Conservation (phyloP, 768 basidiomycete species). For the Naganishia antarctica region DNA sequence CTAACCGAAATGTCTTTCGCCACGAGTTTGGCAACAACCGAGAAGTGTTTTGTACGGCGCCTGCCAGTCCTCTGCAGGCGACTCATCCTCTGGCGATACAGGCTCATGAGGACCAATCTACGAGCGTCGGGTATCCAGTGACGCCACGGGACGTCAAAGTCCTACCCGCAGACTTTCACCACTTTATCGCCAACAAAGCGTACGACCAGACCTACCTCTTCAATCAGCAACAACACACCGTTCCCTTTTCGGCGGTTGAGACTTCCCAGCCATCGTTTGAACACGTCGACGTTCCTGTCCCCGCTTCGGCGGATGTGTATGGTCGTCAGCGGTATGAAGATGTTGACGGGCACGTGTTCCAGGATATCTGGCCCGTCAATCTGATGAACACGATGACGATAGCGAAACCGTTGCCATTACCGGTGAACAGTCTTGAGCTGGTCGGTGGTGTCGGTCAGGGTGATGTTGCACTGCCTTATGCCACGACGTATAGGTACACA, state of each 20-base stretch:
- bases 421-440: background rate
- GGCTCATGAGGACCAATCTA: background rate
- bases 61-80: slow-evolving; percentile 3
- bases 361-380: slow-evolving; percentile 14
- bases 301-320: background rate
- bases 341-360: background rate
- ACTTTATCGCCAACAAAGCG: background rate
- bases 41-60: slow-evolving; percentile 3
- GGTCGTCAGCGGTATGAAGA: background rate
- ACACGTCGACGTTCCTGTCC: slow-evolving; percentile 2
- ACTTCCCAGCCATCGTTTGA: background rate
- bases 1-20: background rate
- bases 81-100: background rate
- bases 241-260: slow-evolving; percentile 8
- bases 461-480: background rate
- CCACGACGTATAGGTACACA: background rate
- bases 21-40: background rate
- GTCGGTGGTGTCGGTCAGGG: background rate
- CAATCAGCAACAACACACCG: background rate
- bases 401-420: background rate
- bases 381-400: slow-evolving; percentile 1
- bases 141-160: slow-evolving; percentile 5
- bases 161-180: background rate
- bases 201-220: background rate
- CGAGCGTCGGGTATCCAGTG: background rate